A percentile compares a stretch with the other conserved stretches of the same genome.
Conservation (phyloP, 73 alveolate genomes). For the Paramecium primaurelia region DNA sequence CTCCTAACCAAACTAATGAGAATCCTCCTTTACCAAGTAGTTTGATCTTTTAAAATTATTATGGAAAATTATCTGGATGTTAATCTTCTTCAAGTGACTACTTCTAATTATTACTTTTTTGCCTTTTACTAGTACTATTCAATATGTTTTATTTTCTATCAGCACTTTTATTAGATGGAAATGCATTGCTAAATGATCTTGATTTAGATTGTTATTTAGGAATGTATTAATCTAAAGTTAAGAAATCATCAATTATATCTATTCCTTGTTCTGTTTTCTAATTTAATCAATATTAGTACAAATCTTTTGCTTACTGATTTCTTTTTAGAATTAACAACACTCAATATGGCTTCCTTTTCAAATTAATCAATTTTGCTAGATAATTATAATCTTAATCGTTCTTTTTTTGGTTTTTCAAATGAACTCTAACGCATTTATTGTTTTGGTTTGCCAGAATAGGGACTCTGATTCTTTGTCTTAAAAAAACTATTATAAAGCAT, state of each 20-base stretch:
- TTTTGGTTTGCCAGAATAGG: neutral
- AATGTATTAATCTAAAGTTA: neutral
- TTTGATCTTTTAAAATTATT: slow-evolving; percentile 29
- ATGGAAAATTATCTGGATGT: slow-evolving; percentile 46
- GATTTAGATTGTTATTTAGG: neutral
- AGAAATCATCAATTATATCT: neutral
- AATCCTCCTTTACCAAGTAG: slow-evolving; percentile 60
- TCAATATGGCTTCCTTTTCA: neutral
- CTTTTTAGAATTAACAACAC: neutral
- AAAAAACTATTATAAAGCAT: neutral
- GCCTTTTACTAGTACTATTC: neutral
- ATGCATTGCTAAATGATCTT: neutral
- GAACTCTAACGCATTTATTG: neutral
- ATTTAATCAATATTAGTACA: neutral
- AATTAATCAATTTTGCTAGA: neutral
- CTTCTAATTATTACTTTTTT: neutral
- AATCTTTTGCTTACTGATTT: neutral
- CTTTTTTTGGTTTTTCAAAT: neutral
- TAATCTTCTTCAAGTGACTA: neutral
- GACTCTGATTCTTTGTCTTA: neutral
- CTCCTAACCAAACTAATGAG: slow-evolving; percentile 60
- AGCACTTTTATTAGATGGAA: neutral
- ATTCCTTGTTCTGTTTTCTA: slow-evolving; percentile 8
- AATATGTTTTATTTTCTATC: neutral
- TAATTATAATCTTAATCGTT: neutral